A percentile compares a stretch with the other conserved stretches of the same genome.
Evolutionary conservation across 2,329 filamentous ascomycete species (phyloP).

Genomic region (Cladosporium velox): DNA sequence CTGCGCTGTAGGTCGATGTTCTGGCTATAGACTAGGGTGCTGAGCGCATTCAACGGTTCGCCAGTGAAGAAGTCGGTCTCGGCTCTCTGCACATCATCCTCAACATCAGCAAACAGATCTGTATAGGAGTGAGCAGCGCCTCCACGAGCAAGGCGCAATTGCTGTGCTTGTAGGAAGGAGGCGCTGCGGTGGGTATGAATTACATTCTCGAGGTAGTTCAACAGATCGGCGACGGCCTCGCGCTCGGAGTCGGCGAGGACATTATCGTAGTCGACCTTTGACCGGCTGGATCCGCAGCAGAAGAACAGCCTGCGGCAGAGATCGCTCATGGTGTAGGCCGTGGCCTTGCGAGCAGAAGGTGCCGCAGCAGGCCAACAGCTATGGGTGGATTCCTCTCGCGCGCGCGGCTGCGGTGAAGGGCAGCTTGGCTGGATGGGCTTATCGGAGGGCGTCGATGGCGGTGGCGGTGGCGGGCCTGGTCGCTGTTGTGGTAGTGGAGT

Average conservation of each 20-base stretch:
- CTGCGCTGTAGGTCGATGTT: constrained; percentile 98
- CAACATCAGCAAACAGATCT: constrained; percentile 15
- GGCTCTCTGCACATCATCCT: constrained; percentile 64
- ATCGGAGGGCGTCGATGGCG: neutral
- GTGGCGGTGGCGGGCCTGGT: neutral
- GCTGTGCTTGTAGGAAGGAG: neutral
- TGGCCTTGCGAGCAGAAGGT: constrained; percentile 26
- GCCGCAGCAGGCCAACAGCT: constrained; percentile 23
- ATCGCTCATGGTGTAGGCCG: constrained; percentile 32
- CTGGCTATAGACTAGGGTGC: constrained; percentile 95
- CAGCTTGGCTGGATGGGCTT: neutral
- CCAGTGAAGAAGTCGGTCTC: constrained; percentile 99
- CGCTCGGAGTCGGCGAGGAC: constrained; percentile 87
- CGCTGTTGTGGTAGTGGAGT: neutral
- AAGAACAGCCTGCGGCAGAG: constrained; percentile 37
- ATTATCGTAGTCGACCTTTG: constrained; percentile 47
- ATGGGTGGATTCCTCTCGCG: constrained; percentile 10
- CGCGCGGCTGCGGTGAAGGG: constrained; percentile 12
- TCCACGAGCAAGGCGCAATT: neutral
- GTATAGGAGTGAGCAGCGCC: neutral
- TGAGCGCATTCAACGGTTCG: constrained; percentile 88
- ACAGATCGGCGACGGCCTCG: constrained; percentile 91
- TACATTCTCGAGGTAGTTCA: constrained; percentile 97
- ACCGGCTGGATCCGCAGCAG: constrained; percentile 41
- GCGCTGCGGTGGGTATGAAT: constrained; percentile 31